Evolutionary conservation across 2,329 filamentous ascomycete species (phyloP), one percentile per base, ranked within the genome.

Genomic region (Ophiosphaerella narmari): DNA sequence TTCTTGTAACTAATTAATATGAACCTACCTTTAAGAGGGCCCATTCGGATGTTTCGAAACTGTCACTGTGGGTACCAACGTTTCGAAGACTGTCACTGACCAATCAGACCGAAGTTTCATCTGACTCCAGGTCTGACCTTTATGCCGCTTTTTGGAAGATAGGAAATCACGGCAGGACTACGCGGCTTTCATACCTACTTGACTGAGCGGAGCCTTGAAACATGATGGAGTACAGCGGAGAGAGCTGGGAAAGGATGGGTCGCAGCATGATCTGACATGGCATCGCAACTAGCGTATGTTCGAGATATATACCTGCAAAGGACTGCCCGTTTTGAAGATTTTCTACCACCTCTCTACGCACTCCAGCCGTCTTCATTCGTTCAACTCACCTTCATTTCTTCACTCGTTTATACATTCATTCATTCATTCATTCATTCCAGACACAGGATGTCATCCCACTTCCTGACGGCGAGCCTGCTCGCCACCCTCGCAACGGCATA

Each of bases 371-470:
- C 26, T 16, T 29, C 23, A 46, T 51, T 39, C 42, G 14, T 41
- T 47, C n/a, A 23, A 14, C 43, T 47, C 43, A 14, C 24, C 16
- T n/a, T 11, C 18, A 26, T 26, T 21, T 13, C 12, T 44, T 29
- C 8, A 35, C 26, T 37, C 26, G 8, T 13, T 21, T 18, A 29
- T 34, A 5, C 12, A 36, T 37, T 48, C 45, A 12, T 32, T 54
- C 43, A 13, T 52, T 55, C 13, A 31, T 43, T 55, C 41, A 50
- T 58, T 60, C 57, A 24, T 50, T 58, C 16, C 32, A n/a, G 56
- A 44, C 62, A 65, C 62, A 68, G 57, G 59, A 71, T 72, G 68
- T 67, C 68, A 65, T 35, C 45, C 12, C 21, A 61, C 47, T 43
- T 65, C 40, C 48, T 67, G 39, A 38, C 59, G 43, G 55, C 61